Base-by-base conservation (phyloP, 2,329 filamentous ascomycete genomes). In the Botrytis sinoallii region DNA sequence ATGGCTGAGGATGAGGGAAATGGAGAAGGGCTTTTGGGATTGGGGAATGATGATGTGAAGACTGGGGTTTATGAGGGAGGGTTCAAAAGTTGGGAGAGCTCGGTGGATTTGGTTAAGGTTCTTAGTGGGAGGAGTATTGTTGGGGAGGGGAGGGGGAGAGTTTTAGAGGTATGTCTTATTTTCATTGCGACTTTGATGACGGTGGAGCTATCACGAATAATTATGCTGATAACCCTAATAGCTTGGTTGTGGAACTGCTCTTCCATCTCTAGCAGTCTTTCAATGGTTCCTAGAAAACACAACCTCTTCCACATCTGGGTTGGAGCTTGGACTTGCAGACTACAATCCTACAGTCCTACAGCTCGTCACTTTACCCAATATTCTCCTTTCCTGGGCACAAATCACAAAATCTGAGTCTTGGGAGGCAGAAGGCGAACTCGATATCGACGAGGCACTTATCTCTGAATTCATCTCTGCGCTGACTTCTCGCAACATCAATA, bases 51-150 rank as follows among this genome's bases (percentile, higher is more conserved):
- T 76, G 93, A 96, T 82, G 90, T 96, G 76, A 92, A 90, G 81
- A 92, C 92, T 72, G 93, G 93, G 70, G 88, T 95, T 74, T 96
- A 96, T 82, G 93, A 96, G 83, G 93, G 93, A 73, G 93, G 93
- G 38, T 94, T 95, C 84, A 96, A 96, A 84, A 95, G 92, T 79
- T 96, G 93, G 93, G 93, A 96, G 84, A 95, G 93, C 83, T 93
- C 91, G 74, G 86, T 94, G 70, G 93, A 96, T 81, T 85, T 96
- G 29, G 92, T 93, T 69, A 92, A 90, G 80, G 89, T 92, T 32
- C 61, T 79, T 57, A 25, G 32, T 48, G 71, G 48, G 40, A 72
- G 71, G 12, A 29, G 18, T 5, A 35, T 4, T 66, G 64, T 75
- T 57, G 70, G 69, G 60, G 35, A 75, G 38, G 35, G 75, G 35